Conservation (phyloP, 2,329 filamentous ascomycete genomes). For the Didymella pinodella region DNA sequence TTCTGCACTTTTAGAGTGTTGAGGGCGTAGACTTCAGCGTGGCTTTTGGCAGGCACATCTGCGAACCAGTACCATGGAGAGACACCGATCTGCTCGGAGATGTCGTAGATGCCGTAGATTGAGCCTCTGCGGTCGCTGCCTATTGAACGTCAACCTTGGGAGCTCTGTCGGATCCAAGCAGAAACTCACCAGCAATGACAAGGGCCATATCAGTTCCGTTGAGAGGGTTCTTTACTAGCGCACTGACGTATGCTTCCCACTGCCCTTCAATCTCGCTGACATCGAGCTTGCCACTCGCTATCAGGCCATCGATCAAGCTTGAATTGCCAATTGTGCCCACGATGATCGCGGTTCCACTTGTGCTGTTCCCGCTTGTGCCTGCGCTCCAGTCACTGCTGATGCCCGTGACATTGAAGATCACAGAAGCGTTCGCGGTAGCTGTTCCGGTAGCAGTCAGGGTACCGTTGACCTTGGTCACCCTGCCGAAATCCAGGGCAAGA, state of each 20-base stretch:
- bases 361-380: slow-evolving; percentile 22
- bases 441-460: slow-evolving; percentile 62
- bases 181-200: slow-evolving; percentile 65
- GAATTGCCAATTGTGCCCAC: slow-evolving; percentile 73
- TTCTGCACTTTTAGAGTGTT: slow-evolving; percentile 64
- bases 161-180: background rate
- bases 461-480: slow-evolving; percentile 72
- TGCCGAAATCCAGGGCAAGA: slow-evolving; percentile 72
- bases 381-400: slow-evolving; percentile 48
- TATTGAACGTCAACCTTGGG: slow-evolving; percentile 25
- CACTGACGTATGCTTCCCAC: slow-evolving; percentile 74
- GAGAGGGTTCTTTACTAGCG: slow-evolving; percentile 65
- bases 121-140: slow-evolving; percentile 70
- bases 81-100: slow-evolving; percentile 77
- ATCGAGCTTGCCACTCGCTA: slow-evolving; percentile 65
- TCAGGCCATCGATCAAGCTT: slow-evolving; percentile 65
- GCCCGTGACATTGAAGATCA: slow-evolving; percentile 54
- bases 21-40: slow-evolving; percentile 64
- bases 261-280: slow-evolving; percentile 65
- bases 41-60: slow-evolving; percentile 64
- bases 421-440: slow-evolving; percentile 55
- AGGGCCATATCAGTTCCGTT: slow-evolving; percentile 66
- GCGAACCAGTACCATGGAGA: slow-evolving; percentile 76
- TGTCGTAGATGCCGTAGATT: slow-evolving; percentile 74
- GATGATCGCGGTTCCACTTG: slow-evolving; percentile 63